phyloP scores from a whole-genome alignment of 169 alveolate species.

The Babesia ovata region DNA sequence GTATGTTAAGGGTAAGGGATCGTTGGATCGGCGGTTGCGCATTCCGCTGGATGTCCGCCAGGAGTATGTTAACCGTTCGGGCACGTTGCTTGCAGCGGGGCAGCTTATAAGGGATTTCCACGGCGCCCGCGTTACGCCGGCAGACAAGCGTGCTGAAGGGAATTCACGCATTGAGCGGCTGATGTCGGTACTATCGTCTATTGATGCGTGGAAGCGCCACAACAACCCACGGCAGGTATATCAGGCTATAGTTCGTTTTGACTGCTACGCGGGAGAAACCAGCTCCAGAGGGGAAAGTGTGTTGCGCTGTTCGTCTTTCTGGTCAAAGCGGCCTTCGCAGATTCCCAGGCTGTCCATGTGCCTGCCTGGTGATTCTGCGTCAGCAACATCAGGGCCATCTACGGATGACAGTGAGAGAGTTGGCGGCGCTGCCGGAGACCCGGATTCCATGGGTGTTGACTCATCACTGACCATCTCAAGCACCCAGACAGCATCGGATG shows the following conservation, averaged over 20 bases:
- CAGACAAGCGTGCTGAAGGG: background rate
- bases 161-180: slow-evolving; percentile 4
- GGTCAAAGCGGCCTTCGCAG: slow-evolving; percentile 32
- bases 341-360: slow-evolving; percentile 10
- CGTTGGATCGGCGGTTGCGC: background rate
- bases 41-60: slow-evolving; percentile 36
- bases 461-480: background rate
- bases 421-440: background rate
- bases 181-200: slow-evolving; percentile 23
- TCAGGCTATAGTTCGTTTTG: slow-evolving; percentile 42
- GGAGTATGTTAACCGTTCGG: slow-evolving; percentile 14
- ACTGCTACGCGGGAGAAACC: background rate
- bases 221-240: slow-evolving; percentile 32
- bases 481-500: background rate
- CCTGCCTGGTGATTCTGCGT: background rate
- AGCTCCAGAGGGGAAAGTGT: background rate
- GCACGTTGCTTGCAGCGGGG: background rate
- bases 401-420: background rate
- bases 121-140: background rate
- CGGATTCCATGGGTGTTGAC: background rate
- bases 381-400: background rate
- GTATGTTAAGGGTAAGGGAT: background rate
- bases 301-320: slow-evolving; percentile 25
- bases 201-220: slow-evolving; percentile 42
- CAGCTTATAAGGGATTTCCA: background rate